phyloP scores from a whole-genome alignment of 108 stramenopile genomes.

The Thalassiosira profunda region DNA sequence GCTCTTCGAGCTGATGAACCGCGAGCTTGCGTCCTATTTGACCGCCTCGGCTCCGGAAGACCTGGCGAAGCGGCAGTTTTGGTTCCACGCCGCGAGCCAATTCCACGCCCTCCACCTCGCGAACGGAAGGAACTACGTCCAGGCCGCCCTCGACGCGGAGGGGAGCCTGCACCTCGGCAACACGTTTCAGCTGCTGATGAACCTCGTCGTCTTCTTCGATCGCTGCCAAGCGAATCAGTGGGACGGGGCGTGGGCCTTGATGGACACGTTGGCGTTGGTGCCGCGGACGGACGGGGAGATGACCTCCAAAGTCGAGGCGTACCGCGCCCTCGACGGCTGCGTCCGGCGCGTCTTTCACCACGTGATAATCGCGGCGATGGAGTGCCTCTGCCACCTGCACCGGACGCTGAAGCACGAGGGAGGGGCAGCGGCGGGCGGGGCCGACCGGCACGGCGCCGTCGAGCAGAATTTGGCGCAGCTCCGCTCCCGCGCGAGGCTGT shows the following conservation, averaged over 20 bases:
- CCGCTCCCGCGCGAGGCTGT: constrained; percentile 56
- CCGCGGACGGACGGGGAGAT: constrained; percentile 43
- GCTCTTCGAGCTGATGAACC: constrained; percentile 56
- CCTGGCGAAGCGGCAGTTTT: constrained; percentile 54
- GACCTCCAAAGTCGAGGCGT: constrained; percentile 43
- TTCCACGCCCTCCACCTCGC: constrained; percentile 60
- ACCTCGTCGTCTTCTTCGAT: constrained; percentile 75
- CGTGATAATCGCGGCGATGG: constrained; percentile 44
- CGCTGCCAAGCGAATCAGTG: constrained; percentile 52
- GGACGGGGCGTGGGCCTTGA: constrained; percentile 52
- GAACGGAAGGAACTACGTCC: constrained; percentile 53
- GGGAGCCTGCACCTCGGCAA: constrained; percentile 53
- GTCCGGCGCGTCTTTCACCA: constrained; percentile 49
- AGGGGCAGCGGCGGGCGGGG: constrained; percentile 10
- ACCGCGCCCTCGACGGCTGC: constrained; percentile 26
- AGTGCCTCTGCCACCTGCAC: constrained; percentile 49
- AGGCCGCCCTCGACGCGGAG: constrained; percentile 61
- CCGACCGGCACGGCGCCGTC: constrained; percentile 18
- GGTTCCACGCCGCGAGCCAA: constrained; percentile 60
- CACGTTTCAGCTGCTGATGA: constrained; percentile 68
- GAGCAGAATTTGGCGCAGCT: constrained; percentile 61
- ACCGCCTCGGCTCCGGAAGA: constrained; percentile 49
- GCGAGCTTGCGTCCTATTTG: constrained; percentile 49
- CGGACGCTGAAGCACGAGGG: constrained; percentile 12
- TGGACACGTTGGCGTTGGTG: constrained; percentile 34